Percentiles rank a stretch among this genome's conserved stretches.
Conservation (phyloP, 257 asterid species). For the Lycium ferocissimum region DNA sequence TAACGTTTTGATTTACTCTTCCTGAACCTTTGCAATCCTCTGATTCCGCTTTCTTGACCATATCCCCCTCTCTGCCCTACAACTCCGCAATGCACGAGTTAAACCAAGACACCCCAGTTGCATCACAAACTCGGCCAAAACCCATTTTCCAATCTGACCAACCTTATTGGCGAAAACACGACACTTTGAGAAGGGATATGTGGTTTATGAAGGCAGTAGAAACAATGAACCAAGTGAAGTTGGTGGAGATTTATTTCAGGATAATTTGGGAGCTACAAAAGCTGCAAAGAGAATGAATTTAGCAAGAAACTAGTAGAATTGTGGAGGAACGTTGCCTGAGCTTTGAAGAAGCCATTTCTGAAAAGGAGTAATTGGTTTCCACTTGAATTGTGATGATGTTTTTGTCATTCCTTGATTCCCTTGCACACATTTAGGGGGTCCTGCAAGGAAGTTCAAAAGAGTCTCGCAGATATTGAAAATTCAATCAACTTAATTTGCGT, state of each 20-base stretch:
- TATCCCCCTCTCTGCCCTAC: conserved; percentile 58
- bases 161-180: conserved; percentile 59
- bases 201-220: conserved; percentile 66
- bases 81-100: conserved; percentile 55
- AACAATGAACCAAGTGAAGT: conserved; percentile 65
- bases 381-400: not conserved
- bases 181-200: conserved; percentile 61
- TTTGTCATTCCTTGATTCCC: conserved; percentile 1
- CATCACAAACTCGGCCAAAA: conserved; percentile 73
- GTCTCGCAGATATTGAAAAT: not conserved
- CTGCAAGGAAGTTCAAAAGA: not conserved
- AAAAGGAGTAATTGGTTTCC: not conserved
- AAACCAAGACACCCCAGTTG: conserved; percentile 59
- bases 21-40: conserved; percentile 56
- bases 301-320: conserved; percentile 61
- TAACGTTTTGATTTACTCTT: conserved; percentile 55
- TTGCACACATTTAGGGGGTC: not conserved
- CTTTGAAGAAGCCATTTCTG: conserved; percentile 59
- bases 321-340: conserved; percentile 58
- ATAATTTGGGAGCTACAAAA: conserved; percentile 63
- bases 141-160: conserved; percentile 78
- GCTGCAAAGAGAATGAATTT: conserved; percentile 74
- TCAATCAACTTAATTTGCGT: not conserved
- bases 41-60: conserved; percentile 50
- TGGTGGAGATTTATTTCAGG: conserved; percentile 63